Evolutionary conservation across 306 rosid species (phyloP).

Genomic region (Canavalia ensiformis): DNA sequence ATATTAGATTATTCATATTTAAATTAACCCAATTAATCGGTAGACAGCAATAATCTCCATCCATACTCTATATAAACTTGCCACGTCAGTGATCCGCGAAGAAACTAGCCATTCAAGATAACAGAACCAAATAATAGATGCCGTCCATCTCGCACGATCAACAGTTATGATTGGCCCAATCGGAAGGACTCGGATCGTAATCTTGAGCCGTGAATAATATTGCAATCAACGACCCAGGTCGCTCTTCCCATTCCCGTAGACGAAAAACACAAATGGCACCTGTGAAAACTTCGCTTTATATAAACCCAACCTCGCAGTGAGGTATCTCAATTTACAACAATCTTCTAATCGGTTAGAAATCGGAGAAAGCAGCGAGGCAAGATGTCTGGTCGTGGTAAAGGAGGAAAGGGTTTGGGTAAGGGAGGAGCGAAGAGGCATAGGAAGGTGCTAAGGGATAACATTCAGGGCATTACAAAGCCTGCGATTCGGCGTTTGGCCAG

Average conservation of each 20-base stretch:
- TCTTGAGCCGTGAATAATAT: neutral
- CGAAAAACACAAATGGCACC: conserved; percentile 20
- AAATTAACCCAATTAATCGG: neutral
- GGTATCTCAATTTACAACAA: neutral
- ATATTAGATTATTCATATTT: neutral
- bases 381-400: conserved; percentile 71
- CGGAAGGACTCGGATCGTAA: neutral
- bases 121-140: fast-evolving
- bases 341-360: neutral
- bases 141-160: neutral
- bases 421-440: conserved; percentile 65
- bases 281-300: neutral
- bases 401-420: conserved; percentile 66
- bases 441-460: conserved; percentile 56
- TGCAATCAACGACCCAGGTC: neutral
- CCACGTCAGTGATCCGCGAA: conserved; percentile 34
- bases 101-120: neutral
- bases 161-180: neutral
- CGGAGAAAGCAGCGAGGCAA: neutral
- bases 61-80: neutral
- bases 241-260: neutral
- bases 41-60: neutral
- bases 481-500: conserved; percentile 57
- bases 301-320: neutral
- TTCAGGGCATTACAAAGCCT: conserved; percentile 60